Base-by-base conservation (phyloP, 495 filamentous ascomycete genomes). In the Penicillium antarcticum region DNA sequence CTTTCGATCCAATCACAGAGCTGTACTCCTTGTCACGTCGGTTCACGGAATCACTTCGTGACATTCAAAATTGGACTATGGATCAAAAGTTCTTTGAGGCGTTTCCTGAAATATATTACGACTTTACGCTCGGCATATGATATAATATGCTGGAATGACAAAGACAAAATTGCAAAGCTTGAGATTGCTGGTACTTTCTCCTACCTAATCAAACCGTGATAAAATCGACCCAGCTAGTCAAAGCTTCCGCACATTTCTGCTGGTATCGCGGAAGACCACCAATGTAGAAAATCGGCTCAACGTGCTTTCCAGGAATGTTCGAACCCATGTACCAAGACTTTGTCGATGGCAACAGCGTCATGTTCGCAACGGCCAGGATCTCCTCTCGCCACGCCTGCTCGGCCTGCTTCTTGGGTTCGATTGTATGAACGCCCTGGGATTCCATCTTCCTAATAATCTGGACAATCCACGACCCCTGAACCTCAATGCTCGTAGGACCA, bases 401-500 rank as follows among this genome's bases (percentile, higher is more conserved):
- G 4, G 71, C 73, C 53, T 76, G 66, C 19, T 49, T 49, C 6
- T 63, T 70, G 10, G 74, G 52, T 40, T 80, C 67, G 16, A 79
- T 57, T n/a, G 57, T 68, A 6, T 46, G 58, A 44, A 78, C 63
- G n/a, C 63, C 60, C 40, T 79, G 62, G 5, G 69, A 64, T 31
- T 67, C 47, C 44, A 71, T 61, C 41, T 74, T 75, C 16, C 55
- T 48, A 26, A 81, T 66, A 12, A 68, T 67, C 43, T 76, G 67
- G 23, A 70, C 61, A 23, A 82, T 75, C 67, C 71, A 79, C 40
- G 79, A 65, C n/a, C 68, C 72, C 46, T 79, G 75, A 24, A 62
- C 50, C 49, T 81, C 74, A 23, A 75, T 69, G 46, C 72, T 75
- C 4, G 61, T 62, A 1, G 78, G 79, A 0, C 77, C 77, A 55